phyloP scores from a whole-genome alignment of 2,329 filamentous ascomycete species.

The Penicillium hesseltinei region DNA sequence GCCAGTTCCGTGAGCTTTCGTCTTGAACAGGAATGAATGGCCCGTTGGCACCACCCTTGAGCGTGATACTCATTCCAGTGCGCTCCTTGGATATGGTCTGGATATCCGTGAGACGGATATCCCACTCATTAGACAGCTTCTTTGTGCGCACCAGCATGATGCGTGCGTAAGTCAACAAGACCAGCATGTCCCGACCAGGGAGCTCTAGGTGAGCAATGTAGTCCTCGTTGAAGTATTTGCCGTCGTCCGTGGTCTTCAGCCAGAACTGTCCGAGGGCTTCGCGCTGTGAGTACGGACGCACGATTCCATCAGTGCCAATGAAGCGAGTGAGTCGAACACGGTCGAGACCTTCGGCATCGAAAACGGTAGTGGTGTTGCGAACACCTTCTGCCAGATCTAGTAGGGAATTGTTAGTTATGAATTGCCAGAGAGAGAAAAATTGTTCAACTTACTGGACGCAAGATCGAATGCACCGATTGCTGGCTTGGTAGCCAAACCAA shows the following conservation, averaged over 20 bases:
- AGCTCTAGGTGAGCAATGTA: slow-evolving; percentile 97
- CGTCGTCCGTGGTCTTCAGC: slow-evolving; percentile 97
- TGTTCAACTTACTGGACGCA: slow-evolving; percentile 63
- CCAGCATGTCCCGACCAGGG: slow-evolving; percentile 80
- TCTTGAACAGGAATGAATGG: slow-evolving; percentile 94
- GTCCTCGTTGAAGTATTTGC: slow-evolving; percentile 94
- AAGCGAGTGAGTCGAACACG: slow-evolving; percentile 91
- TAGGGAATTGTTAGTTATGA: not conserved
- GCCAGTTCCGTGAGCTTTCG: slow-evolving; percentile 69
- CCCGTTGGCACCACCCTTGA: slow-evolving; percentile 88
- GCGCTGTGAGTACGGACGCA: slow-evolving; percentile 88
- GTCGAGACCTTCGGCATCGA: slow-evolving; percentile 90
- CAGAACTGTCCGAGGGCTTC: slow-evolving; percentile 97
- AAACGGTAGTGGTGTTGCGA: slow-evolving; percentile 97
- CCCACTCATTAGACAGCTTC: slow-evolving; percentile 87
- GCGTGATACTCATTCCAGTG: slow-evolving; percentile 82
- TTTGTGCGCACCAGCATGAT: slow-evolving; percentile 89
- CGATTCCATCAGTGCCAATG: slow-evolving; percentile 87
- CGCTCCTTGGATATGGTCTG: slow-evolving; percentile 97
- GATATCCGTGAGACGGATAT: slow-evolving; percentile 90
- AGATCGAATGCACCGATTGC: slow-evolving; percentile 96
- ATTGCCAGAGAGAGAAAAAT: not conserved
- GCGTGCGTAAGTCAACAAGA: slow-evolving; percentile 81
- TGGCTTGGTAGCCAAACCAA: slow-evolving; percentile 94
- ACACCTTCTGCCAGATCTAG: slow-evolving; percentile 87